A percentile compares a stretch with the other conserved stretches of the same genome.
phyloP scores from a whole-genome alignment of 345 rosid species.

The Clarkia xantiana region DNA sequence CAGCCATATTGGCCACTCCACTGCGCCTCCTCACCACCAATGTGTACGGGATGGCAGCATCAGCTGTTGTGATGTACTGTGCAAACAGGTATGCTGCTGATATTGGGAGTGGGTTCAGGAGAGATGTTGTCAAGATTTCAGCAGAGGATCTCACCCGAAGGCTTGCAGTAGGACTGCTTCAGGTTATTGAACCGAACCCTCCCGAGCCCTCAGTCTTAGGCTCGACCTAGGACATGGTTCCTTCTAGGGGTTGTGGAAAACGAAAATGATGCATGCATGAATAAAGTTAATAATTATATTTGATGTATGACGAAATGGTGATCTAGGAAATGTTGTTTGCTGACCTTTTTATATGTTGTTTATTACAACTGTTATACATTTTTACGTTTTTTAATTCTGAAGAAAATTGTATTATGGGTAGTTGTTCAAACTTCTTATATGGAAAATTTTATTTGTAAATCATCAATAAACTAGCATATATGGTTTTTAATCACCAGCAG shows the following conservation, averaged over 20 bases:
- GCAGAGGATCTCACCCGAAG: slow-evolving; percentile 68
- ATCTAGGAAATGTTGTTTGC: no score
- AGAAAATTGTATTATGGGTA: no score
- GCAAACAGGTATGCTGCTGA: slow-evolving; percentile 13
- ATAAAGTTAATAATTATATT: no score
- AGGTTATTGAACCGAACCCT: slow-evolving; percentile 38
- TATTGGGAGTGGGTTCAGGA: slow-evolving; percentile 34
- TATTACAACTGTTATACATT: no score
- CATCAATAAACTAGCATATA: no score
- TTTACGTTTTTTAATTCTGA: no score
- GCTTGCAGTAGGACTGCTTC: slow-evolving; percentile 39
- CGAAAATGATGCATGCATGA: no score
- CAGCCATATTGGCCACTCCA: slow-evolving; percentile 57
- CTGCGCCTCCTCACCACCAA: slow-evolving; percentile 67
- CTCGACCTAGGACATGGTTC: background rate
- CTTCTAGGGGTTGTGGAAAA: background rate
- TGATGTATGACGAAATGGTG: no score
- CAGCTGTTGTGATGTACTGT: slow-evolving; percentile 26
- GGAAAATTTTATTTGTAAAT: no score
- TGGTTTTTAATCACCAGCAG: no score
- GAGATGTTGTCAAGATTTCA: slow-evolving; percentile 50
- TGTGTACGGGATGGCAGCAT: slow-evolving; percentile 71
- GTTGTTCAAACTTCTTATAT: no score
- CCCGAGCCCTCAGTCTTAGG: background rate
- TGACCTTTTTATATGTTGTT: no score